These are phyloP conservation scores for Suhomyces sp. DNA, from an alignment of 805 yeast genomes.

Conservation along the genomic window DNA sequence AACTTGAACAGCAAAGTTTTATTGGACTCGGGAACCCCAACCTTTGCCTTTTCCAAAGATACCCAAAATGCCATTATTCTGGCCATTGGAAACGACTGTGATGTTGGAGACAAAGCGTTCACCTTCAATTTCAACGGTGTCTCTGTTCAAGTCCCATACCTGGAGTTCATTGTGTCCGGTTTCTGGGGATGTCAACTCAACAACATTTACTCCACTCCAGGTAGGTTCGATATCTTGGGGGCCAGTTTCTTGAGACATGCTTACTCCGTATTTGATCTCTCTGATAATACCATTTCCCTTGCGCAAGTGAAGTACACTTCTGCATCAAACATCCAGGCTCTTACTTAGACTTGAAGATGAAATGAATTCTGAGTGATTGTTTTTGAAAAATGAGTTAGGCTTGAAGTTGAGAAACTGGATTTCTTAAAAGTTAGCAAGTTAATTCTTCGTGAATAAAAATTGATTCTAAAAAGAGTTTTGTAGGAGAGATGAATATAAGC, in stretches of 20 bases:
- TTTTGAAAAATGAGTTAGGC: too few relatives aligned
- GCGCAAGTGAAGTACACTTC: conserved; percentile 22
- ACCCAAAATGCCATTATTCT: neutral
- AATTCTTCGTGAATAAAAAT: too few relatives aligned
- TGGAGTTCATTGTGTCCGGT: neutral
- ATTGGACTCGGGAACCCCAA: conserved; percentile 21
- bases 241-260: conserved; percentile 27
- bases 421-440: too few relatives aligned
- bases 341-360: too few relatives aligned
- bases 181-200: conserved; percentile 1
- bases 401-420: too few relatives aligned
- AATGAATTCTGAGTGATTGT: too few relatives aligned
- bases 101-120: conserved; percentile 12
- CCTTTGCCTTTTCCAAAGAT: neutral
- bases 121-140: conserved; percentile 59
- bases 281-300: conserved; percentile 21
- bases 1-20: neutral
- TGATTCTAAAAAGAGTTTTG: too few relatives aligned
- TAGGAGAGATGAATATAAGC: too few relatives aligned
- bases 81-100: too few relatives aligned
- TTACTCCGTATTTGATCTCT: conserved; percentile 26
- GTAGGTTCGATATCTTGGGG: conserved; percentile 21
- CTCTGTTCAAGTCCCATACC: conserved; percentile 46
- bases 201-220: too few relatives aligned
- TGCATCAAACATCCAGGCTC: conserved; percentile 6